phyloP scores from a whole-genome alignment of 495 filamentous ascomycete genomes.

The Penicillium flavigenum region DNA sequence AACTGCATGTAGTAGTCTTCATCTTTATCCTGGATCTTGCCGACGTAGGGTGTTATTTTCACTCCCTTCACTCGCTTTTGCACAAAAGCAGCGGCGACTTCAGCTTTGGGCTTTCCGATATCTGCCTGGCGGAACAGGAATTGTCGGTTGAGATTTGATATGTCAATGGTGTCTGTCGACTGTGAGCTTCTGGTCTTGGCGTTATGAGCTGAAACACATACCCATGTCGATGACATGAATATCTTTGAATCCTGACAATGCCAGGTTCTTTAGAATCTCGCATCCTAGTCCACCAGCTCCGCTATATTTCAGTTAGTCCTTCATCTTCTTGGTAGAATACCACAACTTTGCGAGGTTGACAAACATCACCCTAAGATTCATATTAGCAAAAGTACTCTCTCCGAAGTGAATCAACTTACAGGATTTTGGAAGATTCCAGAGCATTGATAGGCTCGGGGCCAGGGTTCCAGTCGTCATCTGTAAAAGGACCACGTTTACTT shows the following conservation, averaged over 20 bases:
- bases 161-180: conserved; percentile 83
- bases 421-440: conserved; percentile 64
- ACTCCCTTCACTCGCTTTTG: conserved; percentile 84
- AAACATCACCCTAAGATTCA: conserved; percentile 37
- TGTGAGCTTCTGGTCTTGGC: conserved; percentile 20
- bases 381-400: conserved; percentile 22
- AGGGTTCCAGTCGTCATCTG: conserved; percentile 65
- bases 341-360: conserved; percentile 11
- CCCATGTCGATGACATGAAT: conserved; percentile 99
- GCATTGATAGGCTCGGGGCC: conserved; percentile 60
- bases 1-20: conserved; percentile 99
- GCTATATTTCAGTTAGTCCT: conserved; percentile 42
- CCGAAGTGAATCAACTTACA: conserved; percentile 48
- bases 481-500: conserved; percentile 72
- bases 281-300: conserved; percentile 95
- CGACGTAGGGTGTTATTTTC: conserved; percentile 88
- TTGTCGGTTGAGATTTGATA: conserved; percentile 96
- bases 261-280: conserved; percentile 95
- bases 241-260: conserved; percentile 90
- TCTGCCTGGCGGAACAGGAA: conserved; percentile 93
- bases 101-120: conserved; percentile 91
- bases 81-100: conserved; percentile 88
- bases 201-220: conserved; percentile 24
- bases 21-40: conserved; percentile 95
- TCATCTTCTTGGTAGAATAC: not conserved